Evolutionary conservation across 2,329 filamentous ascomycete species (phyloP), one percentile per base, ranked within the genome.

Genomic region (Fusarium sarcochroum): DNA sequence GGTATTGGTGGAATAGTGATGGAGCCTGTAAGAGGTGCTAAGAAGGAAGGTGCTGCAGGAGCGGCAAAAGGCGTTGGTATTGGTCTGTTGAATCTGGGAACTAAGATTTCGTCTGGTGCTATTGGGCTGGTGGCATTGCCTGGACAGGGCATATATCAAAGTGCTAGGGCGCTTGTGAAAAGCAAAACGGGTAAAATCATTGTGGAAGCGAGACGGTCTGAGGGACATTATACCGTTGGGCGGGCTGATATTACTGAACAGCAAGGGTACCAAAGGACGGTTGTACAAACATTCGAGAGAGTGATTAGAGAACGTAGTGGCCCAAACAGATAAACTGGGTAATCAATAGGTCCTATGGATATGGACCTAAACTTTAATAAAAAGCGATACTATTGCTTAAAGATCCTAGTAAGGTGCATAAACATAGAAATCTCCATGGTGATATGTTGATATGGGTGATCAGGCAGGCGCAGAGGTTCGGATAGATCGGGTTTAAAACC

Each of bases 251-350:
- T 11, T 14, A 6, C 10, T 7, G 18, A 23, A 11, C 17, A 11
- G 18, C 38, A 23, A 11, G 10, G 18, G 10, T 41, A 41, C 7
- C 38, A 21, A 41, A 20, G 7, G 18, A 21, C 38, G 18, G 18
- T 41, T 2, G 10, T 41, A 10, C 10, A 21, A 10, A 14, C 10
- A 2, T 41, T 41, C 14, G 11, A 21, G 11, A 41, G 34, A 35
- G 14, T 35, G 17, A 15, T 6, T 17, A 35, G 34, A 35, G 34
- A 35, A 9, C 38, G 15, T 5, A n/a, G 7, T 3, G 18, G 10
- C 17, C 14, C 18, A 21, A 14, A 21, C 20, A 41, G 18, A 41
- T 76, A 72, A 14, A 80, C 70, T 0, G 70, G 10, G 10, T 13
- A 30, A 11, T 30, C 5, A 30, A 30, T 11, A 30, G 27, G 27